Conservation (phyloP, 2,329 filamentous ascomycete genomes). For the Talaromyces verruculosus region DNA sequence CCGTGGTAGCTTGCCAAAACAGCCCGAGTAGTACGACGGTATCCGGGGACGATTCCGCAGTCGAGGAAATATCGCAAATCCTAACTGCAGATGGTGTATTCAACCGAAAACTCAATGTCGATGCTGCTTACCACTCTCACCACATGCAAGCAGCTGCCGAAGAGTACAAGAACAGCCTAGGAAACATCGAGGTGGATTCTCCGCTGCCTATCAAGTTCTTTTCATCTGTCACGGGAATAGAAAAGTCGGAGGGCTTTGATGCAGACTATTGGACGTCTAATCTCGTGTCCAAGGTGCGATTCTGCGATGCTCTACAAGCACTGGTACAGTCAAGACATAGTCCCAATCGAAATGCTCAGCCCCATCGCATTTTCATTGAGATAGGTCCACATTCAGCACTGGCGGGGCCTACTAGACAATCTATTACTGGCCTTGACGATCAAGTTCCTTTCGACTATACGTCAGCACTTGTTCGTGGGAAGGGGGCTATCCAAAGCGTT, state of each 20-base stretch:
- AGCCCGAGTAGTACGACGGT: slow-evolving; percentile 38
- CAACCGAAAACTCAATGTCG: background rate
- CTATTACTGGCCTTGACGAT: slow-evolving; percentile 11
- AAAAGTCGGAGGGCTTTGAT: slow-evolving; percentile 5
- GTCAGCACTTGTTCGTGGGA: slow-evolving; percentile 38
- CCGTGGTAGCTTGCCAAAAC: slow-evolving; percentile 42
- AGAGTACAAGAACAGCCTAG: slow-evolving; percentile 27
- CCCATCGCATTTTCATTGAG: background rate
- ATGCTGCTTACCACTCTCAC: slow-evolving; percentile 33
- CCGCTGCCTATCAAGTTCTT: background rate
- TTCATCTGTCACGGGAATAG: slow-evolving; percentile 27
- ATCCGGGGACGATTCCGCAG: slow-evolving; percentile 32
- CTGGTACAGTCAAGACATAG: slow-evolving; percentile 16
- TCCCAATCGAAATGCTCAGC: slow-evolving; percentile 21
- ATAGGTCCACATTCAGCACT: slow-evolving; percentile 32
- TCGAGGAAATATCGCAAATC: slow-evolving; percentile 27
- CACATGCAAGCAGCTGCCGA: slow-evolving; percentile 39
- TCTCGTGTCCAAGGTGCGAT: slow-evolving; percentile 36
- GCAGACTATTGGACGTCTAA: slow-evolving; percentile 38
- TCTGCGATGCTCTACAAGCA: slow-evolving; percentile 26
- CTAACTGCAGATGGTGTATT: slow-evolving; percentile 4
- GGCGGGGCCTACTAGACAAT: slow-evolving; percentile 27
- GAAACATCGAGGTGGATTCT: background rate
- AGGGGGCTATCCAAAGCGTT: slow-evolving; percentile 26
- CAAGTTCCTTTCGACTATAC: slow-evolving; percentile 28